Percentiles rank a stretch among this genome's conserved stretches.
phyloP scores from a whole-genome alignment of 257 asterid genomes.

The Asclepias syriaca region DNA sequence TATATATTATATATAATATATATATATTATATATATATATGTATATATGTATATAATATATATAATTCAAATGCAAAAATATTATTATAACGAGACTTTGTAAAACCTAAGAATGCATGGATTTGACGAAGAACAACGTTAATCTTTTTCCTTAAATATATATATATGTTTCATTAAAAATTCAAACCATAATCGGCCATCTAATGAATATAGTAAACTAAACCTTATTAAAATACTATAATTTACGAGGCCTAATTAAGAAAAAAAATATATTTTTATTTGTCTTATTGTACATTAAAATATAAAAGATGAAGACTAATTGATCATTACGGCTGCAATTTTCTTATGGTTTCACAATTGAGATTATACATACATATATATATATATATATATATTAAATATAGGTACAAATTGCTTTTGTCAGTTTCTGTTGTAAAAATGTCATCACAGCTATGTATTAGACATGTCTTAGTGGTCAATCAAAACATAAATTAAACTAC shows the following conservation, averaged over 20 bases:
- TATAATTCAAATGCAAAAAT: background rate
- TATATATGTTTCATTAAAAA: background rate
- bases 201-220: background rate
- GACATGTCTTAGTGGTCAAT: constrained; percentile 15
- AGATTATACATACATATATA: background rate
- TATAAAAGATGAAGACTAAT: constrained; percentile 8
- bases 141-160: background rate
- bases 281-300: background rate
- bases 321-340: constrained; percentile 8
- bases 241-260: too few species aligned
- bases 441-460: constrained; percentile 6
- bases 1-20: too few species aligned
- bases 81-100: too few species aligned
- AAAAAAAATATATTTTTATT: background rate
- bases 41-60: too few species aligned
- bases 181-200: background rate
- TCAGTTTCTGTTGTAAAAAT: constrained; percentile 6
- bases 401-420: background rate
- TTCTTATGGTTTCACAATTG: constrained; percentile 13
- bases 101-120: background rate
- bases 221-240: background rate
- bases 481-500: constrained; percentile 8
- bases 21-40: too few species aligned
- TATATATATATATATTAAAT: background rate
- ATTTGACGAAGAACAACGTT: too few species aligned